Evolutionary conservation across 805 yeast species (phyloP).

Genomic region (Blastobotrys terrestris): DNA sequence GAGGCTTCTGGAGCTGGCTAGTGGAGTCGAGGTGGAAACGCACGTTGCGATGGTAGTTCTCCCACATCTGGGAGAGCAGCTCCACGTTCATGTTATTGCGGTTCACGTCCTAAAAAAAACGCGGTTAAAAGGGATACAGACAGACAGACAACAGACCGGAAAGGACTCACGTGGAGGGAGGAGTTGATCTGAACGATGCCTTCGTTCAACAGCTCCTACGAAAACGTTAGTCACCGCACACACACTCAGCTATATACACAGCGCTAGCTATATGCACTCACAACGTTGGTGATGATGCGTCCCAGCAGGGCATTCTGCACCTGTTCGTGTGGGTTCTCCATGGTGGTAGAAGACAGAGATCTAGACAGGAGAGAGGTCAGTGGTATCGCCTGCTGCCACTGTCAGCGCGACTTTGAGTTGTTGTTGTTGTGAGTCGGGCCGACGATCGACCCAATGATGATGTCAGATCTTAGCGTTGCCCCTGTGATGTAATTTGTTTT

Average conservation of each 20-base stretch:
- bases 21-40: slow-evolving; percentile 63
- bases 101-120: slow-evolving; percentile 41
- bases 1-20: slow-evolving; percentile 39
- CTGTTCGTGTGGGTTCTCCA: slow-evolving; percentile 86
- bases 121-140: no score
- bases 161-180: slow-evolving; percentile 39
- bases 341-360: slow-evolving; percentile 22
- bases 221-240: neutral
- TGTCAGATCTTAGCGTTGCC: neutral
- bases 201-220: slow-evolving; percentile 64
- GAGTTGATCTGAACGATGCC: slow-evolving; percentile 60
- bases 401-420: no score
- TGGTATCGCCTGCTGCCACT: no score
- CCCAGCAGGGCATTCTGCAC: slow-evolving; percentile 69
- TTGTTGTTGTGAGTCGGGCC: neutral
- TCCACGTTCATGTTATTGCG: slow-evolving; percentile 63
- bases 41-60: slow-evolving; percentile 62
- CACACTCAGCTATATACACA: neutral
- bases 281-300: slow-evolving; percentile 71
- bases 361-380: neutral
- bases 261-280: slow-evolving; percentile 40
- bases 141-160: neutral
- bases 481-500: neutral
- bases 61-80: slow-evolving; percentile 72
- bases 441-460: neutral